Conservation (phyloP, 2,329 filamentous ascomycete species). For the Emericellopsis cladophorae region DNA sequence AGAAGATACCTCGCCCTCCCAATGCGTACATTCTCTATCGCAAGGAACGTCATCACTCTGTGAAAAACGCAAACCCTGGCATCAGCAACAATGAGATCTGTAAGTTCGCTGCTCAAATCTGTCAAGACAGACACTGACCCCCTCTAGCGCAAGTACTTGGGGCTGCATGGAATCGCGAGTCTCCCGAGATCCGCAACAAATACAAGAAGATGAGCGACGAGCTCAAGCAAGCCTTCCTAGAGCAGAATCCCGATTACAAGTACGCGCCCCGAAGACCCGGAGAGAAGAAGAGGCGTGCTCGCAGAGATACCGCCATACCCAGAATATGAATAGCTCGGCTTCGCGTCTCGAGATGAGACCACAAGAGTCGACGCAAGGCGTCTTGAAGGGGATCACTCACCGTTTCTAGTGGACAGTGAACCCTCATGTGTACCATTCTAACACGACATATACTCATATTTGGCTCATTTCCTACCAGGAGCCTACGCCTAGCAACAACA, state of each 20-base stretch:
- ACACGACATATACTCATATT: too few relatives aligned
- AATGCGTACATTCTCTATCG: too few relatives aligned
- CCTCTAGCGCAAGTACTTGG: constrained; percentile 21
- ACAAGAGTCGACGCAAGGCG: too few relatives aligned
- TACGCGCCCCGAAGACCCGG: constrained; percentile 21
- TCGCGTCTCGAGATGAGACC: too few relatives aligned
- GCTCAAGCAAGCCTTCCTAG: constrained; percentile 15
- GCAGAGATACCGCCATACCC: background rate
- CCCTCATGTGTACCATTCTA: too few relatives aligned
- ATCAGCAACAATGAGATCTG: constrained; percentile 29
- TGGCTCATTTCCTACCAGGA: too few relatives aligned
- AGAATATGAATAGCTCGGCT: too few relatives aligned
- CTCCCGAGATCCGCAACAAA: constrained; percentile 12
- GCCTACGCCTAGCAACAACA: too few relatives aligned
- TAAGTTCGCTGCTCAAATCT: constrained; percentile 11
- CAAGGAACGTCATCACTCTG: constrained; percentile 16
- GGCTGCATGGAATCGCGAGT: constrained; percentile 21
- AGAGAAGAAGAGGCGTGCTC: constrained; percentile 10
- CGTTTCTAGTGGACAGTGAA: too few relatives aligned
- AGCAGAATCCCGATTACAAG: constrained; percentile 22
- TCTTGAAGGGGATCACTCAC: too few relatives aligned
- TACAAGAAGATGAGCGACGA: constrained; percentile 17
- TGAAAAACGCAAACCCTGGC: constrained; percentile 19
- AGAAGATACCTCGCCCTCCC: constrained; percentile 7
- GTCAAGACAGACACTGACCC: constrained; percentile 6